Conservation (phyloP, 2,329 filamentous ascomycete species). For the Colletotrichum tropicale region DNA sequence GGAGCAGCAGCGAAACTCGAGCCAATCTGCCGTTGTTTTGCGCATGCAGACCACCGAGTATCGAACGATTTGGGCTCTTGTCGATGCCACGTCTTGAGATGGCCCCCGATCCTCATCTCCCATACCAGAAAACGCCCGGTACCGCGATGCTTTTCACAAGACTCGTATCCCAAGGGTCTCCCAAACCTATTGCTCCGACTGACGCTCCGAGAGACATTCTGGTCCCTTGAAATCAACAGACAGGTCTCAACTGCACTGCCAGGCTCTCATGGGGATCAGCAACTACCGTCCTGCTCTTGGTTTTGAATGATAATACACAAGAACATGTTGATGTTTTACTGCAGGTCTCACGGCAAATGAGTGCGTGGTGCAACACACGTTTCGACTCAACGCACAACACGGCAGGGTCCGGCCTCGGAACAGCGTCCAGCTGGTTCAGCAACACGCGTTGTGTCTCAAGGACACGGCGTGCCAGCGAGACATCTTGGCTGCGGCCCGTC, state of each 20-base stretch:
- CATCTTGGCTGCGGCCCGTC: background rate
- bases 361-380: background rate
- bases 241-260: background rate
- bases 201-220: background rate
- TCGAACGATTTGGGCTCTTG: background rate
- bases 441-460: background rate
- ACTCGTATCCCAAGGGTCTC: background rate
- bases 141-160: background rate
- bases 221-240: background rate
- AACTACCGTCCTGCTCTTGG: background rate
- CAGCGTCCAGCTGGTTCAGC: background rate
- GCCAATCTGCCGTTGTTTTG: background rate
- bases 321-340: background rate
- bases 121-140: background rate
- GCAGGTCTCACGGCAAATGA: background rate
- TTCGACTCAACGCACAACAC: background rate
- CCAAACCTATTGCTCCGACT: background rate
- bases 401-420: background rate
- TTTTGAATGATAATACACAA: background rate
- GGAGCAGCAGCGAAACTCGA: background rate
- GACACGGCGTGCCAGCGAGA: background rate
- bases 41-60: background rate
- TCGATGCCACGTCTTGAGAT: background rate
- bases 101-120: background rate
- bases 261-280: background rate